These are phyloP conservation scores for Camellia sinensis DNA, from an alignment of 148 eudicot genomes.

Conservation along the genomic window DNA sequence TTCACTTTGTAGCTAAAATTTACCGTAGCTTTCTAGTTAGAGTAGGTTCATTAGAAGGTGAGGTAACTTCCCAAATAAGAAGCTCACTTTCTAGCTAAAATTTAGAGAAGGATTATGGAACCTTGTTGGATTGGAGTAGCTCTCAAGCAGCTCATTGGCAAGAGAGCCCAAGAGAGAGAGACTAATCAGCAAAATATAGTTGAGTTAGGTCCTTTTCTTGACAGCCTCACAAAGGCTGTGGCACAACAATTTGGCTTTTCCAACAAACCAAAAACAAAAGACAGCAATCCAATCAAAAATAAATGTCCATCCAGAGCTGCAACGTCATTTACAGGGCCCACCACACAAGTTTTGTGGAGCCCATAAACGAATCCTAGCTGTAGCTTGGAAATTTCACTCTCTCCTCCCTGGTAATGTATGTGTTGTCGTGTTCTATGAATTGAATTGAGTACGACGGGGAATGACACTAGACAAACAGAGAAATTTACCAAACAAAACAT, in stretches of 20 bases:
- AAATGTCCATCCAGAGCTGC: constrained; percentile 1
- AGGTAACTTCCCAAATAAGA: too few relatives aligned
- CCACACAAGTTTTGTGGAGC: background rate
- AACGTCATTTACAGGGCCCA: constrained; percentile 11
- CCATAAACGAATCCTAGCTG: background rate
- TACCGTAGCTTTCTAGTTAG: too few relatives aligned
- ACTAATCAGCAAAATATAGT: background rate
- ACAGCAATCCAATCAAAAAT: background rate
- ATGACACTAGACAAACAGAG: background rate
- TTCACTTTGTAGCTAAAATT: too few relatives aligned
- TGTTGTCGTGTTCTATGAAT: background rate
- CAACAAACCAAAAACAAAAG: constrained; percentile 26
- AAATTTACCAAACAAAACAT: background rate
- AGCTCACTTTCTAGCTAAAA: too few relatives aligned
- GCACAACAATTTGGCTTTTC: constrained; percentile 11
- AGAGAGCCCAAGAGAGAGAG: background rate
- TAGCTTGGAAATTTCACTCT: background rate
- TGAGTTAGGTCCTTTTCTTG: constrained; percentile 25
- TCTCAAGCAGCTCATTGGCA: background rate
- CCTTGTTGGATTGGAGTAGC: background rate
- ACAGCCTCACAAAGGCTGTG: constrained; percentile 20
- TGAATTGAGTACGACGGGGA: background rate
- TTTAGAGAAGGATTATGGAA: too few relatives aligned
- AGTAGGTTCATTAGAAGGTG: too few relatives aligned
- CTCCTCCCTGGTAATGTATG: background rate